Conservation (phyloP, 176 grass and related monocot species). For the sorghum (Sorghum bicolor) region Sorghum_bicolor_NCBIv3 NC_012875.2:55811001-55811500, state of each 20-base stretch:
- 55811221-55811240: slow-evolving; percentile 12
- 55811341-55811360: slow-evolving; percentile 50
- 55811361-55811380: slow-evolving; percentile 97
- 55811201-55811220: slow-evolving; percentile 33
- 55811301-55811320: background rate
- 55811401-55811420: slow-evolving; percentile 98
- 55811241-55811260: slow-evolving; percentile 25
- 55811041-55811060: background rate
- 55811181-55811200: background rate
- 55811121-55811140: background rate
- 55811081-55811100: background rate
- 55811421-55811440: slow-evolving; percentile 61
- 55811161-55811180: background rate
- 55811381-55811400: slow-evolving; percentile 85
- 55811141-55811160: background rate
- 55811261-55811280: slow-evolving; percentile 5
- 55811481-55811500: slow-evolving; percentile 60
- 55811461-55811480: background rate
- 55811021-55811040: background rate
- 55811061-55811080: background rate
- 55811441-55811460: slow-evolving; percentile 14
- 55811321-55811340: slow-evolving; percentile 11
- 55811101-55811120: background rate
- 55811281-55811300: background rate
- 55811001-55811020: too few relatives aligned